phyloP scores from a whole-genome alignment of 2,329 filamentous ascomycete species.

The Amauroascus niger region DNA sequence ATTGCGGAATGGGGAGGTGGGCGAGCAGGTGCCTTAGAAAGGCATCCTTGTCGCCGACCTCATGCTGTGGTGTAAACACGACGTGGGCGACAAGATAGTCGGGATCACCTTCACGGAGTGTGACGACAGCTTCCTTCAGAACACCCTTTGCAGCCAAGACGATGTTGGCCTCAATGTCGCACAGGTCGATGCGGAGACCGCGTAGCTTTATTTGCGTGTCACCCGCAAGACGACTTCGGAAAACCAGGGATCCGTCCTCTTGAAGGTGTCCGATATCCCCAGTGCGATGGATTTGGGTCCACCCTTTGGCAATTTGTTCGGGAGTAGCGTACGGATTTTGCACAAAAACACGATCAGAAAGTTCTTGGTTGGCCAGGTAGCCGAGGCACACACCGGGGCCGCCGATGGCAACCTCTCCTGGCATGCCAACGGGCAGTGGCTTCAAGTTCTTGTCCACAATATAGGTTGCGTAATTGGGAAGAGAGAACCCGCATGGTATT shows the following conservation, averaged over 20 bases:
- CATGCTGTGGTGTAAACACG: not conserved
- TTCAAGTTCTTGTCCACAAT: slow-evolving; percentile 33
- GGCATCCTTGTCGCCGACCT: not conserved
- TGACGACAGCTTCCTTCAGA: not conserved
- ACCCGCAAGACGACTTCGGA: slow-evolving; percentile 20
- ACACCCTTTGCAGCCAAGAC: not conserved
- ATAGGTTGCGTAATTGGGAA: slow-evolving; percentile 30
- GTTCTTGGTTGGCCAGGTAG: slow-evolving; percentile 14
- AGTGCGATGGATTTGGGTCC: slow-evolving; percentile 19
- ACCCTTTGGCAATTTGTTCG: not conserved
- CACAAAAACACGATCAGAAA: slow-evolving; percentile 13
- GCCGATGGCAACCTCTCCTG: slow-evolving; percentile 36
- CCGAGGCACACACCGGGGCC: slow-evolving; percentile 19
- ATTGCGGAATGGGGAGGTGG: slow-evolving; percentile 7
- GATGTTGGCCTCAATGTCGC: slow-evolving; percentile 28
- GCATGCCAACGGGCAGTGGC: slow-evolving; percentile 31
- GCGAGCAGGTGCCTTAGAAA: not conserved
- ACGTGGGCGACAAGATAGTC: slow-evolving; percentile 9
- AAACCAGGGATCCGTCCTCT: slow-evolving; percentile 19
- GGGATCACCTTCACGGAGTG: slow-evolving; percentile 14
- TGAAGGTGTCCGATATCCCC: slow-evolving; percentile 21
- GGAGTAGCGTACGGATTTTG: slow-evolving; percentile 10
- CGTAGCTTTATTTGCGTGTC: slow-evolving; percentile 20
- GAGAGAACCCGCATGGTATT: slow-evolving; percentile 20
- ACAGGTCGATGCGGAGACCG: slow-evolving; percentile 34